Evolutionary conservation across 225 moss, liverwort and hornwort genomes (phyloP), one percentile per base, ranked within the genome.

Genomic region (Marchantia paleacea): DNA sequence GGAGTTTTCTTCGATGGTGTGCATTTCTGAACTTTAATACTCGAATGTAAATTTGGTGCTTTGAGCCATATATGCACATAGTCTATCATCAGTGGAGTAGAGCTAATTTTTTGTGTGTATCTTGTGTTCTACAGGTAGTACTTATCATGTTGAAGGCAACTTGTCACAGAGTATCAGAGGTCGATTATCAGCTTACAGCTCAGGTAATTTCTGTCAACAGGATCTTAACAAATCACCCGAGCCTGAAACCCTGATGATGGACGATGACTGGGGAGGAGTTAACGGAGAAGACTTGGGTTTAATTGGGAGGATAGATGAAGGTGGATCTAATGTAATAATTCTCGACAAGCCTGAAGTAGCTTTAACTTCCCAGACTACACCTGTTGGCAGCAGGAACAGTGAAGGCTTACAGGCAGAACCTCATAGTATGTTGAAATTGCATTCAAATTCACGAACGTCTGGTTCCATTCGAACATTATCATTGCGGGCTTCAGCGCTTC

Each of bases 191-290:
- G 76, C 79, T 10, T 83, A 77, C 67, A 67, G 69, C 14, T 80
- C 84, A 15, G 78, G 72, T 72, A 80, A 64, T n/a, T 82, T 87
- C 54, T 87, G 87, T 76, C 77, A 72, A 31, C 87, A 87, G 79
- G 87, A 87, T 82, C 82, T 85, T 55, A 87, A 87, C 72, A 87
- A 82, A 75, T 82, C 72, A 73, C 84, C 87, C 6, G 84, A 87
- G 63, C 85, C 85, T 61, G 87, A 87, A 81, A 78, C 61, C 52
- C 69, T 53, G 18, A 55, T 55, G 8, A 47, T 70, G 79, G 82
- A 84, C 79, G 87, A 87, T 31, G 87, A 83, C 22, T 84, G 87
- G 87, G 77, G 79, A 69, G 82, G 78, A 75, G 84, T 72, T n/a
- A 84, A 74, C 29, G 71, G 68, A 73, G 80, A 73, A 24, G 77